Base-by-base conservation (phyloP, 163 green algal species). In the Chlamydomonas reinhardtii region DNA sequence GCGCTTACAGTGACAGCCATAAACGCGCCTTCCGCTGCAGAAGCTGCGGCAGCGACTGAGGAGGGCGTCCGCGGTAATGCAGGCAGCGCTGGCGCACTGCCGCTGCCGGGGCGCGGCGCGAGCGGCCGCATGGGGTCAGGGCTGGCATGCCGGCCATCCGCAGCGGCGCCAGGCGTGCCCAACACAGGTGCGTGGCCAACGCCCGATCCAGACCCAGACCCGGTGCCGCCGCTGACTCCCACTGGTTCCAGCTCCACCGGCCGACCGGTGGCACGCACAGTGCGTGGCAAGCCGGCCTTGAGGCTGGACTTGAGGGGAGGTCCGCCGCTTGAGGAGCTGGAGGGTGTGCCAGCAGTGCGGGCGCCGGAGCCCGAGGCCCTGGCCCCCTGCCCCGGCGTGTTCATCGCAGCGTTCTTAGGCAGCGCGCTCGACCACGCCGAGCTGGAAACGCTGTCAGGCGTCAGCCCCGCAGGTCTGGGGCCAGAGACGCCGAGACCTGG, bases 81-180 rank as follows among this genome's bases (percentile, higher is more conserved):
- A 32, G 66, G 66, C 16, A 73, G 66, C 66, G 62, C 59, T 1
- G 62, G 5, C 27, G 62, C 62, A 32, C 22, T 29, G 39, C 27
- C 37, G 25, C 25, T 37, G 71, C 37, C 14, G 25, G 15, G 37
- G 22, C 39, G 25, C 39, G 19, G 34, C 20, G 17, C 19, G 20
- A 17, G 76, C 19, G 43, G 56, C 32, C 43, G 66, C 80, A 86
- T 86, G 34, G 48, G 80, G 71, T 86, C 80, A 5, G 80, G 80
- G 69, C 80, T 86, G 25, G 6, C 27, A 52, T 34, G 29, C 8
- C 79, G 66, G 15, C 71, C 39, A 8, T 12, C 35, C 0, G 52
- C 31, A 31, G 62, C 12, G 17, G 75, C 31, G 56, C 25, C 31
- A 25, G 19, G 59, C 74, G 27, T 37, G 19, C 59, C 16, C 20